Base-by-base conservation (phyloP, 140 eudicot genomes). In the Eryngium alpinum region DNA sequence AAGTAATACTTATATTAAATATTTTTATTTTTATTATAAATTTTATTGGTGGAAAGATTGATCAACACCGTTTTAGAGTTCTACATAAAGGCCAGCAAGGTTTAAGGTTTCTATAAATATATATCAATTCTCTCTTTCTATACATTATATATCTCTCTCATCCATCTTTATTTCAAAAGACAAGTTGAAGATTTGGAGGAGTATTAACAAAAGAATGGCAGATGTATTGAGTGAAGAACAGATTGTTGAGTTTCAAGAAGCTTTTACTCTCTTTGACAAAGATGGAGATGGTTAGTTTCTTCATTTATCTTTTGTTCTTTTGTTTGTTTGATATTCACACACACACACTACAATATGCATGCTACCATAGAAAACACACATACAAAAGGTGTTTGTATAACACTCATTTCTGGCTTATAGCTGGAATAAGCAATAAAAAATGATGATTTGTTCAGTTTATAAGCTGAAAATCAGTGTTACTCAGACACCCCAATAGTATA, bases 241-340 rank as follows among this genome's bases (percentile, higher is more conserved):
- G 75, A 81, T 89, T 53, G 84, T 85, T 53, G 90, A 89, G 81
- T 84, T 89, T 69, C 81, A 85, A 66, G 90, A 85, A 79, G 90
- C 93, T 46, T 87, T 89, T 46, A 83, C 82, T 44, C 85, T 89
- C n/a, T 87, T 89, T 73, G 90, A 89, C 87, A 87, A 84, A 28
- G 88, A 87, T 85, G 90, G 89, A 71, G 93, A 89, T 84, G 90
- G 93, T 89, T 33, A 33, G 76, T 80, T 17, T 29, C 10, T 29
- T 29, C 0, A 72, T 11, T 21, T 38, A 15, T 44, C 32, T 18
- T 0, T 46, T 34, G 5, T 9, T 33, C 34, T 33, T 24, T 72
- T 1, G 21, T 34, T 22, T n/a, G 29, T n/a, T 31, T 22, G 33
- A 5, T 69, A 19, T 19, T 28, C 38, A n/a, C 18, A 9, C 6